These are phyloP conservation scores for Blastobotrys serpentis DNA, from an alignment of 1,139 yeast genomes.

Conservation along the genomic window DNA sequence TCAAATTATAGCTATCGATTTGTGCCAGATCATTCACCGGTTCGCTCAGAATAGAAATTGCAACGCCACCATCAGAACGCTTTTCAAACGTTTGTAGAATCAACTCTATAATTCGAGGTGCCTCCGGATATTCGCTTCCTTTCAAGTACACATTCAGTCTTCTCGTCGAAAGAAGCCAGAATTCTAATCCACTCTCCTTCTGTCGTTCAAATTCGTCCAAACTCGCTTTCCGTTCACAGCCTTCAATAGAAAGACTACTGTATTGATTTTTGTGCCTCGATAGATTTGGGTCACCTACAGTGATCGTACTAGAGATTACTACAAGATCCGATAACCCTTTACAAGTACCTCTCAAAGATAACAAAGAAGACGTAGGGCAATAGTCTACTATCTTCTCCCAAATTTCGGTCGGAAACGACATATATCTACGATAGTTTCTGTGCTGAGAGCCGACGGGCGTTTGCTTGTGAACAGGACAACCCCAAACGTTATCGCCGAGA, in stretches of 20 bases:
- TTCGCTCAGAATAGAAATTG: neutral
- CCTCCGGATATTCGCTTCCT: neutral
- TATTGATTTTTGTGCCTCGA: neutral
- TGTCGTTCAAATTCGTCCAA: neutral
- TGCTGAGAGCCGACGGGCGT: neutral
- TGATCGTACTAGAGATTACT: neutral
- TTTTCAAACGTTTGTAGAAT: neutral
- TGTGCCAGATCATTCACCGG: neutral
- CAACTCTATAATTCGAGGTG: neutral
- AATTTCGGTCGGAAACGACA: neutral
- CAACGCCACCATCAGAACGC: neutral
- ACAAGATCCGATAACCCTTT: neutral
- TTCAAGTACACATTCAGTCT: neutral
- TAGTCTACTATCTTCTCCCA: neutral
- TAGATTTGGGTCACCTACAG: neutral
- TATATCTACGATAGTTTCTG: too few species aligned
- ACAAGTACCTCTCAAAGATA: neutral
- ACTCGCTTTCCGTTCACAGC: neutral
- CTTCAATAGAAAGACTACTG: neutral
- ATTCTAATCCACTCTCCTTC: neutral
- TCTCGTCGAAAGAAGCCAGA: neutral
- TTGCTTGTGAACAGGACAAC: neutral
- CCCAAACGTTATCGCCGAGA: neutral
- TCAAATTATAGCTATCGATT: neutral
- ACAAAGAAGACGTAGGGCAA: neutral